Conservation (phyloP, 2,329 filamentous ascomycete species). For the Ophiostoma himal-ulmi region DNA sequence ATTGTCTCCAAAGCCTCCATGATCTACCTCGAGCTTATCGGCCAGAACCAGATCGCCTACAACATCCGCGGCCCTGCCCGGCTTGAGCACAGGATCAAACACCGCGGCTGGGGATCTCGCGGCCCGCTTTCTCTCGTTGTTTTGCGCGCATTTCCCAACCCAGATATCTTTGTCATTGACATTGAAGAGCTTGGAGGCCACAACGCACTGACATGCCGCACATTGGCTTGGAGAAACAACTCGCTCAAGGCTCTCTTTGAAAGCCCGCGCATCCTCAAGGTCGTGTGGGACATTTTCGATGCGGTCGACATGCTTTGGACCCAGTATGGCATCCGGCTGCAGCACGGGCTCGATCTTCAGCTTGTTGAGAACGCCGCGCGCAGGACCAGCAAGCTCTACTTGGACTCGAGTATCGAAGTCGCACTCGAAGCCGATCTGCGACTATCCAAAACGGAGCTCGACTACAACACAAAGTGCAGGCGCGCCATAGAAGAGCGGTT, state of each 20-base stretch:
- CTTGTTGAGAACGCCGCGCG: slow-evolving; percentile 31
- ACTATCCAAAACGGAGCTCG: slow-evolving; percentile 27
- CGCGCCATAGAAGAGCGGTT: slow-evolving; percentile 35
- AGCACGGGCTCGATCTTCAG: slow-evolving; percentile 30
- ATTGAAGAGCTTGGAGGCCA: slow-evolving; percentile 25
- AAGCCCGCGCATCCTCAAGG: slow-evolving; percentile 26
- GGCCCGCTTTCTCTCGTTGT: slow-evolving; percentile 27
- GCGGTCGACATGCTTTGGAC: slow-evolving; percentile 30
- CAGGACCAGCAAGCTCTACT: slow-evolving; percentile 21
- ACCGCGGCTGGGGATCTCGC: slow-evolving; percentile 21
- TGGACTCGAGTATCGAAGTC: slow-evolving; percentile 18
- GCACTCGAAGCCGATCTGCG: slow-evolving; percentile 20
- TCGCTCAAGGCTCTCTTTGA: slow-evolving; percentile 27
- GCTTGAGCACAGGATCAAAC: not conserved
- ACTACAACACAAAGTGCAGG: slow-evolving; percentile 29
- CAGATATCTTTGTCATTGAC: slow-evolving; percentile 26
- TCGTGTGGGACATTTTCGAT: slow-evolving; percentile 30
- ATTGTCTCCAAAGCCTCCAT: not conserved
- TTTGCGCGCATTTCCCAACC: slow-evolving; percentile 23
- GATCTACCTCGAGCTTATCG: slow-evolving; percentile 6
- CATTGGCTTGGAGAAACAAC: not conserved
- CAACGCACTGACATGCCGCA: slow-evolving; percentile 24
- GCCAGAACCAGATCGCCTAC: slow-evolving; percentile 23
- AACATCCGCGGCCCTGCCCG: slow-evolving; percentile 25
- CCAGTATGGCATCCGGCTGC: slow-evolving; percentile 27